Evolutionary conservation across 805 yeast genomes (phyloP).

Genomic region (Wickerhamomyces queroliae): DNA sequence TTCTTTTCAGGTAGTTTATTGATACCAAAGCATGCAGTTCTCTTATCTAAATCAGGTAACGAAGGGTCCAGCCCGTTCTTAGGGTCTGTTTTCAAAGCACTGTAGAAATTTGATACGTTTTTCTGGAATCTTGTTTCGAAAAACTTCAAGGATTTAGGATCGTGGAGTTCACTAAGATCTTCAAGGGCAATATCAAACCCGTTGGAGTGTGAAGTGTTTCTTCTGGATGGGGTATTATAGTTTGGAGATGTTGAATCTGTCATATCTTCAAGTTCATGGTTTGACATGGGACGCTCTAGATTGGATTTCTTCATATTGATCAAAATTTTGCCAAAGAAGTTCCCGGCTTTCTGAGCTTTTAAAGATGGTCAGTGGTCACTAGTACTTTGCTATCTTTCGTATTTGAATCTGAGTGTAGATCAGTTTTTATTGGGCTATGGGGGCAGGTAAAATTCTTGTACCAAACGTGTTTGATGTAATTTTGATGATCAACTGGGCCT

Average conservation of each 20-base stretch:
- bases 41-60: conserved; percentile 24
- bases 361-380: no score
- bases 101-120: conserved; percentile 17
- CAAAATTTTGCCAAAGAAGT: no score
- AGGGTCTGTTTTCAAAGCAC: conserved; percentile 31
- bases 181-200: conserved; percentile 14
- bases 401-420: no score
- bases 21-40: conserved; percentile 54
- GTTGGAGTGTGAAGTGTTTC: background rate
- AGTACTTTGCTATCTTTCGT: no score
- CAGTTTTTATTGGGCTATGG: no score
- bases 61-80: conserved; percentile 35
- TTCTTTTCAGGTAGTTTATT: conserved; percentile 68
- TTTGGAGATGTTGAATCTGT: conserved; percentile 8
- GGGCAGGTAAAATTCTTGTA: no score
- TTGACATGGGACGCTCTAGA: no score
- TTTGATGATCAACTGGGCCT: no score
- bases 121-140: conserved; percentile 12
- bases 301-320: no score
- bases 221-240: conserved; percentile 3
- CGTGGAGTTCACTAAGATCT: conserved; percentile 46
- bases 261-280: no score
- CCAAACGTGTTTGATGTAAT: no score
- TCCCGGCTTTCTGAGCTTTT: no score
- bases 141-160: conserved; percentile 49